Conservation (phyloP, 495 filamentous ascomycete genomes). For the Sabuloglossum arenarium region DNA sequence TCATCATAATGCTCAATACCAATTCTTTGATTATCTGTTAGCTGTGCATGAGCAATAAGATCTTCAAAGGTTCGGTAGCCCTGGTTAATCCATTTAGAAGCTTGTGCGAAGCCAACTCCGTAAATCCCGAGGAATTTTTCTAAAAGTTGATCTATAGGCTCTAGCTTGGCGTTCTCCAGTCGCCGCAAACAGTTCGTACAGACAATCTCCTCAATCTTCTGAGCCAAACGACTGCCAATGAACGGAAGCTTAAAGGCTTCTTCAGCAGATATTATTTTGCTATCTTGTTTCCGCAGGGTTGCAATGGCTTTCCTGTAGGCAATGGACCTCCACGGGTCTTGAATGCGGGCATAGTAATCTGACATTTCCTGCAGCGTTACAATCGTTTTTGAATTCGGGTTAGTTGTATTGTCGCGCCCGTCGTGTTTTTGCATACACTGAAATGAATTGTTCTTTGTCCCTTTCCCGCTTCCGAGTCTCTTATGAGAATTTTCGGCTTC, state of each 20-base stretch:
- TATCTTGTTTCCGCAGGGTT: slow-evolving; percentile 43
- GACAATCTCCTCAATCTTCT: slow-evolving; percentile 85
- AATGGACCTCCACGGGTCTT: slow-evolving; percentile 60
- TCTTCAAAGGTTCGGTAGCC: slow-evolving; percentile 61
- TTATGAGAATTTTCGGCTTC: slow-evolving; percentile 1
- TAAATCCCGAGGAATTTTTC: slow-evolving; percentile 60
- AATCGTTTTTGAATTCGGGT: slow-evolving; percentile 58
- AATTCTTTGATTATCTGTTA: slow-evolving; percentile 56
- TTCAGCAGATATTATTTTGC: slow-evolving; percentile 41
- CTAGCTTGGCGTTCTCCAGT: slow-evolving; percentile 43
- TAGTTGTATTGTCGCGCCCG: slow-evolving; percentile 16
- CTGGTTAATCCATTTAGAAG: slow-evolving; percentile 55
- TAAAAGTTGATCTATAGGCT: slow-evolving; percentile 41
- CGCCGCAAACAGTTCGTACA: slow-evolving; percentile 51
- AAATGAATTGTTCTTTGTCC: slow-evolving; percentile 21
- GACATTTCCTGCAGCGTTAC: slow-evolving; percentile 64
- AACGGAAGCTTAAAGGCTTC: slow-evolving; percentile 48
- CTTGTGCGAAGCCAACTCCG: slow-evolving; percentile 49
- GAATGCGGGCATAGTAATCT: slow-evolving; percentile 52
- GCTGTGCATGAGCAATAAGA: slow-evolving; percentile 35
- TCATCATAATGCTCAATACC: slow-evolving; percentile 71
- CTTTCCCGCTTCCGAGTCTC: slow-evolving; percentile 19
- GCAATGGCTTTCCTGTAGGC: slow-evolving; percentile 68
- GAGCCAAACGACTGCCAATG: slow-evolving; percentile 57
- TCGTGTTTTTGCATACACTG: slow-evolving; percentile 47